Percentiles rank a stretch among this genome's conserved stretches.
Conservation (phyloP, 306 rosid genomes). For the Echinosophora koreensis region DNA sequence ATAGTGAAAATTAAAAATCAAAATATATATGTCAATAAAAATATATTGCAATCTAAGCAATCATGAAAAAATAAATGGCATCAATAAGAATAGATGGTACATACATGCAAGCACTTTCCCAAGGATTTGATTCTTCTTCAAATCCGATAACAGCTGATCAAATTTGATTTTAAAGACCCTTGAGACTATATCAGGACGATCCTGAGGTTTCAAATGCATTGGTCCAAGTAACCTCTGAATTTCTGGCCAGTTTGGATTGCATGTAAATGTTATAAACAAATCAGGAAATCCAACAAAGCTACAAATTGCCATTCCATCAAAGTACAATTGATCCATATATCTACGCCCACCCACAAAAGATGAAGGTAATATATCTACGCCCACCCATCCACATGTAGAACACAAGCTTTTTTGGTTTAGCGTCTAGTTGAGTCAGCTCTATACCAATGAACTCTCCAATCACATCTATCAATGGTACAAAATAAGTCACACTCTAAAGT, state of each 20-base stretch:
- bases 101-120: not conserved
- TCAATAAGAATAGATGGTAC: too few relatives aligned
- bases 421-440: too few relatives aligned
- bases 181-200: not conserved
- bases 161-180: not conserved
- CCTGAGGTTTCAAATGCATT: not conserved
- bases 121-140: not conserved
- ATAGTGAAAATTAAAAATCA: not conserved
- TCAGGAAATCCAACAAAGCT: not conserved
- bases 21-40: too few relatives aligned
- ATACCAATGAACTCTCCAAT: too few relatives aligned
- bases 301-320: not conserved
- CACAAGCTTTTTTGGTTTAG: too few relatives aligned
- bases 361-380: not conserved
- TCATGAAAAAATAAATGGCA: not conserved
- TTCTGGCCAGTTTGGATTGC: constrained; percentile 14
- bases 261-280: not conserved
- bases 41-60: too few relatives aligned
- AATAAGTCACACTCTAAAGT: too few relatives aligned
- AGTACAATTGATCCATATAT: not conserved
- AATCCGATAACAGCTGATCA: not conserved
- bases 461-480: too few relatives aligned
- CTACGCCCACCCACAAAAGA: not conserved
- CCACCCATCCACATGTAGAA: too few relatives aligned
- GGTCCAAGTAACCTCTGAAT: not conserved